Percentiles rank a stretch among this genome's conserved stretches.
Evolutionary conservation across 441 rosid species (phyloP).

Genomic region (Gossypium trilobum): DNA sequence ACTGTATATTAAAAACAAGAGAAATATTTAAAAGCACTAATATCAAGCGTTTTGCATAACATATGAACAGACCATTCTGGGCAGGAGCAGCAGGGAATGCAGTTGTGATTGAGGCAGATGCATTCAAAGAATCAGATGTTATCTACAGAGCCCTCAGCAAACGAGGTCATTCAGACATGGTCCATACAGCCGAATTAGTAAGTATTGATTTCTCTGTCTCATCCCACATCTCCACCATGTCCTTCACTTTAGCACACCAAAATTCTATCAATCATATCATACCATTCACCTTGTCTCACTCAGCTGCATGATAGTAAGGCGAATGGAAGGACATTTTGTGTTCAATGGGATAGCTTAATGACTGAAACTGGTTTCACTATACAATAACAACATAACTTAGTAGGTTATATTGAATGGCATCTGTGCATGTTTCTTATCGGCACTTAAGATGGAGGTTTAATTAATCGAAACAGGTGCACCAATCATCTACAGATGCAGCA

Average conservation of each 20-base stretch:
- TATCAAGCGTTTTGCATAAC: conserved; percentile 12
- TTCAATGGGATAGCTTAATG: neutral
- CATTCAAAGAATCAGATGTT: conserved; percentile 90
- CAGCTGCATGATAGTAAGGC: neutral
- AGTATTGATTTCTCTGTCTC: conserved; percentile 8
- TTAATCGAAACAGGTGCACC: conserved; percentile 66
- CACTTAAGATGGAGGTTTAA: neutral
- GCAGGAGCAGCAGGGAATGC: conserved; percentile 79
- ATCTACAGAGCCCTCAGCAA: conserved; percentile 86
- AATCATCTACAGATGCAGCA: conserved; percentile 94
- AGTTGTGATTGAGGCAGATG: conserved; percentile 90
- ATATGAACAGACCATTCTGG: conserved; percentile 61
- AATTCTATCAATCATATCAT: neutral
- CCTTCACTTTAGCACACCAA: neutral
- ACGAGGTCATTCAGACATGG: conserved; percentile 82
- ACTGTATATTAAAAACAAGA: neutral
- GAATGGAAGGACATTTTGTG: neutral
- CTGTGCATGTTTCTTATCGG: neutral
- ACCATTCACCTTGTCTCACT: neutral
- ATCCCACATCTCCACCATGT: neutral
- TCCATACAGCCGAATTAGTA: conserved; percentile 87
- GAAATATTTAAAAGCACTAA: neutral
- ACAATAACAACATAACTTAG: neutral
- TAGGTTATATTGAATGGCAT: neutral
- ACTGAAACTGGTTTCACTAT: neutral